Base-by-base conservation (phyloP, 164 flowering plant species). In the Liriodendron chinense region DNA sequence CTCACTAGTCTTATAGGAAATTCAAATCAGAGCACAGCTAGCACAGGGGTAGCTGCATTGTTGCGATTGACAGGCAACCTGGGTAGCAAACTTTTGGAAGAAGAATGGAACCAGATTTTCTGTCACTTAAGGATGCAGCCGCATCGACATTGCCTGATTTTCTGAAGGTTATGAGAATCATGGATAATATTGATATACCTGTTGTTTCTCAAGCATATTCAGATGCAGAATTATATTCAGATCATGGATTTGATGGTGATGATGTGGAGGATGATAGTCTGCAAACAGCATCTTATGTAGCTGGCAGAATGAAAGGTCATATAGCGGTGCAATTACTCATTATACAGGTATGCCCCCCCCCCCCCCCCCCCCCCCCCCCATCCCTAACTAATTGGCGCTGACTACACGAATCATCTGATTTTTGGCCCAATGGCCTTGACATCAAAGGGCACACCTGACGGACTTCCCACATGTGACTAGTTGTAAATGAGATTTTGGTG, bases 181-280 rank as follows among this genome's bases (percentile, higher is more conserved):
- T 96, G 92, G 93, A 92, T 77, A 79, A 69, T 77, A 84, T 92
- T 73, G 87, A 85, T 74, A 76, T 91, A 53, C 88, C 93, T 62
- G 90, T 87, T 47, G 68, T 23, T 78, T 61, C 80, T 80, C 80
- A 84, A 75, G 71, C 72, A 47, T 79, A 80, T 73, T 66, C 75
- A 71, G 92, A 90, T 73, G 22, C 79, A 26, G 96, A 92, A 24
- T 74, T 75, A 63, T 80, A 76, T 68, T 85, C 94, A 49, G 96
- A 86, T 59, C 78, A 83, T 71, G 96, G 82, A 28, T 80, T 82
- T 26, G 70, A 75, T 12, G 89, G 86, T 82, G 94, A 86, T 81
- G 94, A 90, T 43, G 63, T 87, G 70, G 98, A 89, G 67, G 94
- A 92, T 80, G 98, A 93, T 72, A 84, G 86, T 77, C 87, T 96